These are phyloP conservation scores for Claviceps citrina DNA, from an alignment of 2,329 filamentous ascomycete genomes.

Conservation along the genomic window DNA sequence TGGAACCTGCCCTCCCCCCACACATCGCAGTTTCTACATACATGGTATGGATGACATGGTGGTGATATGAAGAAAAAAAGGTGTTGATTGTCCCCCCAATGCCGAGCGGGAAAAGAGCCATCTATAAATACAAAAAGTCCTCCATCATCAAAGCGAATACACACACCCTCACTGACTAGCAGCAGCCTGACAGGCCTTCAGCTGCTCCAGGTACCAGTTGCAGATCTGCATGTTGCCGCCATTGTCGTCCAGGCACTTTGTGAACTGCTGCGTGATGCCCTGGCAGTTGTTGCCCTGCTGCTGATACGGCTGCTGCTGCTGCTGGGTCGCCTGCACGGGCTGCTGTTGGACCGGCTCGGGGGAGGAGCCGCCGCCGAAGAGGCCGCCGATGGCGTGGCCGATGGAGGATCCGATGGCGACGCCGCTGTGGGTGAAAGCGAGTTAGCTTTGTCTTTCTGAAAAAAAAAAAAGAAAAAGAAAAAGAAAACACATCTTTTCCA, in stretches of 20 bases:
- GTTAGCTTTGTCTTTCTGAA: background rate
- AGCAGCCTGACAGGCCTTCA: conserved; percentile 76
- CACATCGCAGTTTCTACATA: too few species aligned
- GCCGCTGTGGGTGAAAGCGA: conserved; percentile 48
- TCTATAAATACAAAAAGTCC: too few species aligned
- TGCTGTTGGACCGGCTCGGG: conserved; percentile 32
- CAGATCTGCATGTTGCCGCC: conserved; percentile 89
- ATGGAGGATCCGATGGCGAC: conserved; percentile 91
- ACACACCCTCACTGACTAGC: conserved; percentile 56
- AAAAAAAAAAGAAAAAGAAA: too few species aligned
- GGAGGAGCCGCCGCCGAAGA: conserved; percentile 62
- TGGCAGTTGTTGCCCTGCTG: conserved; percentile 52
- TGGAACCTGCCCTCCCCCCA: too few species aligned
- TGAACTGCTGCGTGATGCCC: conserved; percentile 69
- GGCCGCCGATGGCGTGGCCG: conserved; percentile 81
- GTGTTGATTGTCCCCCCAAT: conserved; percentile 1
- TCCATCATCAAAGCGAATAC: too few species aligned
- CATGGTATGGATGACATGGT: too few species aligned
- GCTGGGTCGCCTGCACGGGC: conserved; percentile 36
- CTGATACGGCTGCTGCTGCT: conserved; percentile 40
- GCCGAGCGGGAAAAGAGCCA: conserved; percentile 15
- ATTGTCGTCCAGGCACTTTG: conserved; percentile 92
- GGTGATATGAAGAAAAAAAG: background rate
- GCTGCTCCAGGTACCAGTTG: conserved; percentile 94
- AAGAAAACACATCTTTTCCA: too few species aligned